phyloP scores from a whole-genome alignment of 345 rosid species.

The Anastatica hierochuntica region DNA sequence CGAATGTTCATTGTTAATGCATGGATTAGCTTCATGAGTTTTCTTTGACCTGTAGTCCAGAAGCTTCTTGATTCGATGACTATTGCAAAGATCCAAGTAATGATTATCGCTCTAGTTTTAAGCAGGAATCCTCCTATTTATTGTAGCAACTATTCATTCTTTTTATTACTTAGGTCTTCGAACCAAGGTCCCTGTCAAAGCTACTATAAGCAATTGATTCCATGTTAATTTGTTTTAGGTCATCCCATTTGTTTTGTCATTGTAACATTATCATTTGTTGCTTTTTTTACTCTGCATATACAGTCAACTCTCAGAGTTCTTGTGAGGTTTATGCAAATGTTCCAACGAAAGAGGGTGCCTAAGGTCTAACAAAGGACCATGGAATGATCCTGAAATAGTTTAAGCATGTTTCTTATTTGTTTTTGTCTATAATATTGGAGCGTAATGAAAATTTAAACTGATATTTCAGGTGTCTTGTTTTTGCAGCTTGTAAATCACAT shows the following conservation, averaged over 20 bases:
- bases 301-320: slow-evolving; percentile 94
- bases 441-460: slow-evolving; percentile 1
- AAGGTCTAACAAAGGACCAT: slow-evolving; percentile 87
- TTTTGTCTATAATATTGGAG: slow-evolving; percentile 6
- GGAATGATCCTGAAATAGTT: slow-evolving; percentile 79
- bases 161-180: slow-evolving; percentile 62
- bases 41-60: slow-evolving; percentile 97
- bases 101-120: slow-evolving; percentile 10
- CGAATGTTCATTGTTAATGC: slow-evolving; percentile 93
- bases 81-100: slow-evolving; percentile 76
- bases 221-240: slow-evolving; percentile 34
- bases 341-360: slow-evolving; percentile 76
- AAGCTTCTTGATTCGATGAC: slow-evolving; percentile 81
- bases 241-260: not conserved
- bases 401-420: slow-evolving; percentile 37
- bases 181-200: slow-evolving; percentile 59
- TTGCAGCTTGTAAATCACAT: slow-evolving; percentile 50
- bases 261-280: not conserved
- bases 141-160: slow-evolving; percentile 2
- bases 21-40: slow-evolving; percentile 82
- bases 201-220: slow-evolving; percentile 73
- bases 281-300: not conserved
- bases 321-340: slow-evolving; percentile 89
- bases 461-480: not conserved
- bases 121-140: not conserved